phyloP scores from a whole-genome alignment of 1,284 basidiomycete species.

The Volvariella surrecta region DNA sequence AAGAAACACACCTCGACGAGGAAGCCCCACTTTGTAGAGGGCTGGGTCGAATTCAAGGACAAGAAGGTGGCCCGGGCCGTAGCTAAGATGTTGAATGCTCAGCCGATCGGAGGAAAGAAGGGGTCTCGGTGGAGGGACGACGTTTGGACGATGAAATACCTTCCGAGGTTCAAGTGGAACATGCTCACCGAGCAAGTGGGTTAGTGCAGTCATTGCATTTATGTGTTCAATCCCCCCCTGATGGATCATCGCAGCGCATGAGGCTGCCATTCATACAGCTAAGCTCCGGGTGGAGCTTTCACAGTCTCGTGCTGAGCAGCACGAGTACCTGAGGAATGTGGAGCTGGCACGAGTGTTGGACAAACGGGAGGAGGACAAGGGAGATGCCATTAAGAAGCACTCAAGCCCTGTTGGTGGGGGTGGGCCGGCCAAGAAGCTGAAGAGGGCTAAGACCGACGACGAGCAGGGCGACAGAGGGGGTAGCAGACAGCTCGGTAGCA shows the following conservation, averaged over 20 bases:
- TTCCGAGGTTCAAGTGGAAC: slow-evolving; percentile 97
- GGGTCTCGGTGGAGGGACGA: slow-evolving; percentile 91
- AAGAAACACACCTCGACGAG: slow-evolving; percentile 76
- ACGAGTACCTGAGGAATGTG: slow-evolving; percentile 91
- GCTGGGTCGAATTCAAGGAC: slow-evolving; percentile 97
- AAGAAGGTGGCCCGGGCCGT: slow-evolving; percentile 88
- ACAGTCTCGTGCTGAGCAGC: slow-evolving; percentile 84
- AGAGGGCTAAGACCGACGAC: too few relatives aligned
- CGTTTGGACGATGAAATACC: slow-evolving; percentile 99
- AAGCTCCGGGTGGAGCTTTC: slow-evolving; percentile 86
- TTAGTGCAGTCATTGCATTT: slow-evolving; percentile 41
- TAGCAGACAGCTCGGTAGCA: too few relatives aligned
- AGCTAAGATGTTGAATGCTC: slow-evolving; percentile 94
- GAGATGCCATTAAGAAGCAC: too few relatives aligned
- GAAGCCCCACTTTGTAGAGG: slow-evolving; percentile 85
- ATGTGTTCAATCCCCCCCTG: slow-evolving; percentile 1
- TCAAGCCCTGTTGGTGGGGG: too few relatives aligned
- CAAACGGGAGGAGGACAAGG: slow-evolving; percentile 76
- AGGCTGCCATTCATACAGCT: slow-evolving; percentile 83
- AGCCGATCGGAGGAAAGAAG: slow-evolving; percentile 93
- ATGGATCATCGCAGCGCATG: slow-evolving; percentile 60
- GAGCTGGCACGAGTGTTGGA: slow-evolving; percentile 89
- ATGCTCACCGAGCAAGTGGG: slow-evolving; percentile 99
- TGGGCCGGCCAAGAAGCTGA: too few relatives aligned
- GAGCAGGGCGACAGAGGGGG: too few relatives aligned